These are phyloP conservation scores for Exidia glandulosa DNA, from an alignment of 768 basidiomycete genomes.

Conservation along the genomic window DNA sequence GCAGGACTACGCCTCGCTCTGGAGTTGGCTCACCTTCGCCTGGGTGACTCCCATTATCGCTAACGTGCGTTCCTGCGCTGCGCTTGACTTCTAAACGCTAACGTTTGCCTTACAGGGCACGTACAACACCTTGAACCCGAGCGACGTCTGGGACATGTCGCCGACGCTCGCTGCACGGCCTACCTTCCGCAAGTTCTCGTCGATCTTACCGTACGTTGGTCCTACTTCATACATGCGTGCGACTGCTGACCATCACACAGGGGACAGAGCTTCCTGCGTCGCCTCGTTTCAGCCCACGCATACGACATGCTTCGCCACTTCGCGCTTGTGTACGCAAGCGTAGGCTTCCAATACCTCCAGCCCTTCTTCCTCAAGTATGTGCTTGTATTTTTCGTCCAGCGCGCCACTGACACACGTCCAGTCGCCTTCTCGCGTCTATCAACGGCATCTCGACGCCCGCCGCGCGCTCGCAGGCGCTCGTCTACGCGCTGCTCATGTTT, in stretches of 20 bases:
- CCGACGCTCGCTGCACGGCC: conserved; percentile 56
- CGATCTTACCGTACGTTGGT: not conserved
- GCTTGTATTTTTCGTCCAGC: conserved; percentile 5
- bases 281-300: conserved; percentile 34
- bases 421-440: conserved; percentile 49
- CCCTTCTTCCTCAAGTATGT: conserved; percentile 78
- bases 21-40: conserved; percentile 58
- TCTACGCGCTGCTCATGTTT: conserved; percentile 72
- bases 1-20: conserved; percentile 67
- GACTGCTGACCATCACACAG: not conserved
- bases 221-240: not conserved
- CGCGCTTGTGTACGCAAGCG: conserved; percentile 48
- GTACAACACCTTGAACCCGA: conserved; percentile 48
- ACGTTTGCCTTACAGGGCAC: conserved; percentile 27
- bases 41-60: conserved; percentile 62
- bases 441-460: conserved; percentile 31
- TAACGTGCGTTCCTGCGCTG: conserved; percentile 20
- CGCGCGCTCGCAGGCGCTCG: conserved; percentile 51
- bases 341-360: conserved; percentile 64
- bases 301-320: conserved; percentile 27
- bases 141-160: conserved; percentile 63
- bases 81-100: not conserved
- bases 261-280: conserved; percentile 27
- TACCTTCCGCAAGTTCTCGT: conserved; percentile 42
- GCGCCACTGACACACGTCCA: not conserved